phyloP scores from a whole-genome alignment of 352 stramenopile genomes.

The Pythium rhizo-oryzae region DNA sequence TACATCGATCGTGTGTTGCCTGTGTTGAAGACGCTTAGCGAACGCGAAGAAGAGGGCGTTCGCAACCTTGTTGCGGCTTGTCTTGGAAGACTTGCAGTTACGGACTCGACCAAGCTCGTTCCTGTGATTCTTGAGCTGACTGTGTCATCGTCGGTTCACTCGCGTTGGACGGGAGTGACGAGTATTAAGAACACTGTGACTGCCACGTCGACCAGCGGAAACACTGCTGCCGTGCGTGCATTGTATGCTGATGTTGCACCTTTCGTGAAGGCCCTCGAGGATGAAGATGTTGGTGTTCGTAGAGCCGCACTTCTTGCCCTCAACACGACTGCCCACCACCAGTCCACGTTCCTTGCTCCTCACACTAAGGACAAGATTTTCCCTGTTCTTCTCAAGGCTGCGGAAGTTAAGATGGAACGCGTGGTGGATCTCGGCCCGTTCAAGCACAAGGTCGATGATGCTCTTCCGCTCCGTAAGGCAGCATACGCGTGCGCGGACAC shows the following conservation, averaged over 20 bases:
- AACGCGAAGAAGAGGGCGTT: conserved; percentile 94
- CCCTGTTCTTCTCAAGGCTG: conserved; percentile 88
- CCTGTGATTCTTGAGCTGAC: conserved; percentile 89
- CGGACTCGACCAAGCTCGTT: conserved; percentile 90
- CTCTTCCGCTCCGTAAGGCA: conserved; percentile 86
- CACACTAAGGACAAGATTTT: conserved; percentile 90
- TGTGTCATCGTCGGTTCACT: conserved; percentile 50
- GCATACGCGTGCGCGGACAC: conserved; percentile 96
- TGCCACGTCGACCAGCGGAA: conserved; percentile 28
- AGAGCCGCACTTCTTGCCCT: conserved; percentile 95
- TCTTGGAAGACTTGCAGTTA: conserved; percentile 93
- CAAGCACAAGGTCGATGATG: conserved; percentile 97
- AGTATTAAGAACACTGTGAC: conserved; percentile 92
- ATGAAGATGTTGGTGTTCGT: conserved; percentile 96
- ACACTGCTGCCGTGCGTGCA: conserved; percentile 41
- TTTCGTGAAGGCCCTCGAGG: conserved; percentile 93
- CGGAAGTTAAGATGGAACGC: conserved; percentile 95
- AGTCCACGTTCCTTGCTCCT: conserved; percentile 77
- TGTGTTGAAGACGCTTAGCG: conserved; percentile 93
- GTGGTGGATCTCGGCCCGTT: conserved; percentile 98
- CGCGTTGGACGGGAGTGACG: conserved; percentile 92
- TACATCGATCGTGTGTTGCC: conserved; percentile 91
- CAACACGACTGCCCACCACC: conserved; percentile 96
- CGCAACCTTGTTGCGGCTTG: conserved; percentile 98
- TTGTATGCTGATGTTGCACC: conserved; percentile 81